phyloP scores from a whole-genome alignment of 1,284 basidiomycete species.

The Vanrija pseudolonga region DNA sequence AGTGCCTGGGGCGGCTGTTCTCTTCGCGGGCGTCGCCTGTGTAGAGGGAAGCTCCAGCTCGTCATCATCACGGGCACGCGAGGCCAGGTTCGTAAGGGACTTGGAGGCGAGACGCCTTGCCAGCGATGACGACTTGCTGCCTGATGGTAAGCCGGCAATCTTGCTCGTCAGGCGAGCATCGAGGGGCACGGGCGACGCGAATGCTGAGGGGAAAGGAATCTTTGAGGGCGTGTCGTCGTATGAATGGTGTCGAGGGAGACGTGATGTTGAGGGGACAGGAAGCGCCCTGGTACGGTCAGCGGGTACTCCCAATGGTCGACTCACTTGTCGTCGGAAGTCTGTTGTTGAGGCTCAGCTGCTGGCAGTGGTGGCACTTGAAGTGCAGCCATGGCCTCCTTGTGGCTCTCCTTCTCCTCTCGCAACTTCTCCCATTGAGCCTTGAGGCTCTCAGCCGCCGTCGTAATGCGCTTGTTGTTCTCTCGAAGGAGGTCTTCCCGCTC shows the following conservation, averaged over 20 bases:
- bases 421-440: conserved; percentile 54
- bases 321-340: not conserved
- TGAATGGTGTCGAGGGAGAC: conserved; percentile 19
- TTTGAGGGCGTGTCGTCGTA: conserved; percentile 47
- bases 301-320: not conserved
- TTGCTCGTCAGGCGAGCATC: conserved; percentile 8
- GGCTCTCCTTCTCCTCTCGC: conserved; percentile 56
- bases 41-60: conserved; percentile 4
- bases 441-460: conserved; percentile 60
- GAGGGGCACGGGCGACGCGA: conserved; percentile 9
- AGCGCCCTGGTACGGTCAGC: conserved; percentile 18
- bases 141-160: conserved; percentile 1
- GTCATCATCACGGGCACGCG: conserved; percentile 27
- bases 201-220: conserved; percentile 30
- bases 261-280: conserved; percentile 20
- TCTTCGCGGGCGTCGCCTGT: conserved; percentile 3
- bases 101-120: conserved; percentile 26
- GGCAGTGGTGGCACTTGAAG: not conserved
- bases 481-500: conserved; percentile 64
- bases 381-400: conserved; percentile 16
- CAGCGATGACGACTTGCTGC: not conserved
- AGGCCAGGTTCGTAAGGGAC: conserved; percentile 41
- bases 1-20: not conserved
- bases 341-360: not conserved
- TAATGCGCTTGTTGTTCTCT: conserved; percentile 64